These are phyloP conservation scores for Verruconis gallopava DNA, from an alignment of 2,329 filamentous ascomycete species.

Conservation along the genomic window DNA sequence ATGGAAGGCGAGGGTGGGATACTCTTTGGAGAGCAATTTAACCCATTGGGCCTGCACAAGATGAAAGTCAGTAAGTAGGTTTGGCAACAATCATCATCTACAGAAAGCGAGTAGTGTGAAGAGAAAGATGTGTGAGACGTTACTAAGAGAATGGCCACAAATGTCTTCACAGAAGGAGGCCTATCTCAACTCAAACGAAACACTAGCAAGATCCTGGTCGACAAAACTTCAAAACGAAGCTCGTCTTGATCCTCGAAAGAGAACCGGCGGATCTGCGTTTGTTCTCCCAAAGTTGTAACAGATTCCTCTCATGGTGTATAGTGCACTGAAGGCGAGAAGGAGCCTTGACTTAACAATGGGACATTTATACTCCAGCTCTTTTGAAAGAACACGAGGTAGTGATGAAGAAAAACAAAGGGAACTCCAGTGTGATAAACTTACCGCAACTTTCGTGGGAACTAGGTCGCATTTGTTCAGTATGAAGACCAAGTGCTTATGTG, in stretches of 20 bases:
- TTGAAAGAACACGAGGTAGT: constrained; percentile 5
- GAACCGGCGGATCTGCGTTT: constrained; percentile 55
- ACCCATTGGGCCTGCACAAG: constrained; percentile 79
- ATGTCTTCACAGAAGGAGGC: constrained; percentile 48
- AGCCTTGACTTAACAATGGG: constrained; percentile 87
- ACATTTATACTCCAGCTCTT: constrained; percentile 14
- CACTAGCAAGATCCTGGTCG: constrained; percentile 53
- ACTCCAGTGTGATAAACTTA: constrained; percentile 57
- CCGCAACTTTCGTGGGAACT: constrained; percentile 81
- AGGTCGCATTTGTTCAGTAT: constrained; percentile 86
- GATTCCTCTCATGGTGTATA: constrained; percentile 60
- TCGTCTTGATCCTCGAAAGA: constrained; percentile 35
- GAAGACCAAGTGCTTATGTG: constrained; percentile 90
- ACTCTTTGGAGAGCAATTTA: constrained; percentile 71
- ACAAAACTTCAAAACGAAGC: constrained; percentile 80
- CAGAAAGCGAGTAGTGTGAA: too few relatives aligned
- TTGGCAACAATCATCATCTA: too few relatives aligned
- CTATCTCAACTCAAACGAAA: constrained; percentile 98
- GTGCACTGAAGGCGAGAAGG: constrained; percentile 49
- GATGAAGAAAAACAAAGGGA: constrained; percentile 10
- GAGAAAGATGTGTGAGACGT: constrained; percentile 76
- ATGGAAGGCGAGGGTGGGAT: constrained; percentile 89
- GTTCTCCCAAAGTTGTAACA: constrained; percentile 99
- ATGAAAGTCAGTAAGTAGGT: too few relatives aligned
- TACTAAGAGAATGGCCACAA: constrained; percentile 93